A percentile compares a stretch with the other conserved stretches of the same genome.
Conservation (phyloP, 129 eudicot species). For the Tagetes erecta region DNA sequence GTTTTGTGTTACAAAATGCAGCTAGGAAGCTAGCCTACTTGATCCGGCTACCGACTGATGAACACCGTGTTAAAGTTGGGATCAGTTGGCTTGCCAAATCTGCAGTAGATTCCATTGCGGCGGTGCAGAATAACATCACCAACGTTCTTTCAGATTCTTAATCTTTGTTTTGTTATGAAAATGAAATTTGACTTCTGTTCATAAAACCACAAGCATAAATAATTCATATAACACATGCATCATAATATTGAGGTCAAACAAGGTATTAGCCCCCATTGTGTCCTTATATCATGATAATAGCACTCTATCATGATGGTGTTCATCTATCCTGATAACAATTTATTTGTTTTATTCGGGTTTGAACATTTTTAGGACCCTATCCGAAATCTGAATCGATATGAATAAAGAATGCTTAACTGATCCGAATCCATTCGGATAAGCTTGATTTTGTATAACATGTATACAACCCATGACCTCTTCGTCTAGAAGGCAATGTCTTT, state of each 20-base stretch:
- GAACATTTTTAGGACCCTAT: too few relatives aligned
- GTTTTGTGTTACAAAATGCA: slow-evolving; percentile 40
- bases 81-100: slow-evolving; percentile 90
- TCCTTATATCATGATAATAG: not conserved
- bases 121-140: slow-evolving; percentile 63
- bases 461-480: too few relatives aligned
- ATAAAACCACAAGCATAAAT: slow-evolving; percentile 16
- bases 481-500: too few relatives aligned
- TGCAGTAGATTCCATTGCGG: slow-evolving; percentile 72
- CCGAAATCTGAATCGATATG: too few relatives aligned
- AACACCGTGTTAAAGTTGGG: slow-evolving; percentile 88
- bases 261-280: not conserved
- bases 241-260: slow-evolving; percentile 1
- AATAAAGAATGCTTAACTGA: too few relatives aligned
- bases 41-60: slow-evolving; percentile 84
- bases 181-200: slow-evolving; percentile 16
- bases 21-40: slow-evolving; percentile 90
- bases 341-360: too few relatives aligned
- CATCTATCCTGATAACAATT: too few relatives aligned
- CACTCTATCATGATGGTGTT: not conserved
- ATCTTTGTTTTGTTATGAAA: not conserved
- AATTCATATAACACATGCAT: not conserved
- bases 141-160: slow-evolving; percentile 47
- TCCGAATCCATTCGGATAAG: too few relatives aligned
- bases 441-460: too few relatives aligned